A percentile compares a stretch with the other conserved stretches of the same genome.
Evolutionary conservation across 306 rosid species (phyloP).

Genomic region (Echinosophora koreensis): DNA sequence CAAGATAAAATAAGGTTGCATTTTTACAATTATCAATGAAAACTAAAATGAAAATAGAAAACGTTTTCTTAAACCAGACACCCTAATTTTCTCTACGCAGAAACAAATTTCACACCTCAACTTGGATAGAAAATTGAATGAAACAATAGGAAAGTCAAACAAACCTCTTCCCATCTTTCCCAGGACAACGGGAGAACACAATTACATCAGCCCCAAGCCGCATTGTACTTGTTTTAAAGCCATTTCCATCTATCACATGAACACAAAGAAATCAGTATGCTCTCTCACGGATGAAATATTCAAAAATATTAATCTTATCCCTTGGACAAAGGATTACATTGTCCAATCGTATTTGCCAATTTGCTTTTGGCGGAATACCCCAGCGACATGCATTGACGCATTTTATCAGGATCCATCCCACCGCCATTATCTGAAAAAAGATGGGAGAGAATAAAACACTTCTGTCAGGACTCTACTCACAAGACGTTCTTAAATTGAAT

Average conservation of each 20-base stretch:
- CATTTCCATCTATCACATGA: slow-evolving; percentile 88
- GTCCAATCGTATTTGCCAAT: slow-evolving; percentile 92
- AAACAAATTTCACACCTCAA: slow-evolving; percentile 34
- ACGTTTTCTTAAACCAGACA: no score
- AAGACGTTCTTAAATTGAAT: slow-evolving; percentile 14
- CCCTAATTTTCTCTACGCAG: slow-evolving; percentile 19
- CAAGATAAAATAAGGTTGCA: no score
- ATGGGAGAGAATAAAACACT: neutral
- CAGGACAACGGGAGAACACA: slow-evolving; percentile 83
- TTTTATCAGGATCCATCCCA: slow-evolving; percentile 97
- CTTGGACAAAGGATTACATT: slow-evolving; percentile 56
- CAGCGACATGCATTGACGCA: slow-evolving; percentile 98
- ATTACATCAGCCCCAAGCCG: slow-evolving; percentile 98
- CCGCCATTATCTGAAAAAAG: slow-evolving; percentile 94
- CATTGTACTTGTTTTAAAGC: slow-evolving; percentile 98
- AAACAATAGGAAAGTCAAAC: slow-evolving; percentile 40
- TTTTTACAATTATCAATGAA: no score
- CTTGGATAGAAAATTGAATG: slow-evolving; percentile 24
- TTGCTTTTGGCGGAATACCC: slow-evolving; percentile 94
- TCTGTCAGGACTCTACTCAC: neutral
- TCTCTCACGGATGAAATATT: slow-evolving; percentile 9
- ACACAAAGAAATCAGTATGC: slow-evolving; percentile 47
- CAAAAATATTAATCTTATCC: slow-evolving; percentile 9
- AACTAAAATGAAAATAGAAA: no score
- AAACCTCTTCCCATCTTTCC: slow-evolving; percentile 78